Evolutionary conservation across 805 yeast species (phyloP).

Genomic region (Starmerella etchellsii): DNA sequence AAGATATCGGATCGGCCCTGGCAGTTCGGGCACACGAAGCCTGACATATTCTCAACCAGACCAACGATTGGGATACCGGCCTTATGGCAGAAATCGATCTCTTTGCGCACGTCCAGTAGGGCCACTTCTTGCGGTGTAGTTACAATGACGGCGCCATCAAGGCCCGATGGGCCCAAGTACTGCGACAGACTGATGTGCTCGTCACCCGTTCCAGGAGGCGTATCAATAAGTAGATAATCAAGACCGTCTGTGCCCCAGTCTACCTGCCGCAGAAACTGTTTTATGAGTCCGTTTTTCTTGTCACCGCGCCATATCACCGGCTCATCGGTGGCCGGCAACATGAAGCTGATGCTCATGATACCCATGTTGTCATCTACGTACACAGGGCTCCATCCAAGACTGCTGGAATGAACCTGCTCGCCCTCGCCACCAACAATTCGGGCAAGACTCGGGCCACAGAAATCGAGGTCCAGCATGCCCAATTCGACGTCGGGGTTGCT

Average conservation of each 20-base stretch:
- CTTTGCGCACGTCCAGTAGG: slow-evolving; percentile 84
- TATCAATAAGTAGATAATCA: slow-evolving; percentile 81
- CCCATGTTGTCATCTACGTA: slow-evolving; percentile 92
- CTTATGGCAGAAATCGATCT: slow-evolving; percentile 84
- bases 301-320: slow-evolving; percentile 97
- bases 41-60: slow-evolving; percentile 93
- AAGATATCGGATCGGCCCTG: slow-evolving; percentile 81
- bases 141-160: slow-evolving; percentile 89
- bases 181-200: slow-evolving; percentile 87
- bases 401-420: slow-evolving; percentile 77
- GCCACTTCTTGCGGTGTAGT: slow-evolving; percentile 99
- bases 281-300: slow-evolving; percentile 86
- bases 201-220: slow-evolving; percentile 98
- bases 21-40: slow-evolving; percentile 94
- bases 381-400: slow-evolving; percentile 92
- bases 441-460: slow-evolving; percentile 96
- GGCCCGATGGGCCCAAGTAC: slow-evolving; percentile 75
- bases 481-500: slow-evolving; percentile 61
- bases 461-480: slow-evolving; percentile 94
- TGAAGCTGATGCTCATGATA: slow-evolving; percentile 86
- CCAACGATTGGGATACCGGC: slow-evolving; percentile 82
- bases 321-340: slow-evolving; percentile 85
- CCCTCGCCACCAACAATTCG: slow-evolving; percentile 85
- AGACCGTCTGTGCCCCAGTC: slow-evolving; percentile 60
- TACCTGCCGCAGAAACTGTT: slow-evolving; percentile 86